These are phyloP conservation scores for Fusarium mangiferae DNA, from an alignment of 2,329 filamentous ascomycete species.

Conservation along the genomic window DNA sequence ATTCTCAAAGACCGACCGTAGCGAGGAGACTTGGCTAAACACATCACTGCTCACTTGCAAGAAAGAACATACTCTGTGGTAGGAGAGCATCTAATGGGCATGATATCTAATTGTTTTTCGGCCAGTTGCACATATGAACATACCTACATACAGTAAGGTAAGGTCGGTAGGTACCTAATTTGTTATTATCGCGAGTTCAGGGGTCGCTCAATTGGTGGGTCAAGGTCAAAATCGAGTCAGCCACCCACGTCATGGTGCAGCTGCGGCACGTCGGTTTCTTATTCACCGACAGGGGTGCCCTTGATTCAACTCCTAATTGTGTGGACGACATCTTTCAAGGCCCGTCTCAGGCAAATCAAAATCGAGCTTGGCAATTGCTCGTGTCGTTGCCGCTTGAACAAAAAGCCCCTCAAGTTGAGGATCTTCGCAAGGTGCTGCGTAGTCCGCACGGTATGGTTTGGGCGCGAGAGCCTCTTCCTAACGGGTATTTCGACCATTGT, in stretches of 20 bases:
- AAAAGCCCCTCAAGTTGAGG: constrained; percentile 2
- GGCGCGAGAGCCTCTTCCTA: background rate
- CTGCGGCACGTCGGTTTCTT: constrained; percentile 24
- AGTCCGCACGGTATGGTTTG: constrained; percentile 6
- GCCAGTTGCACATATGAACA: constrained; percentile 9
- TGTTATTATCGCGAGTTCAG: constrained; percentile 26
- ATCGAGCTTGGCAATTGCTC: constrained; percentile 24
- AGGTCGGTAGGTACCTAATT: no score
- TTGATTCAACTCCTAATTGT: background rate
- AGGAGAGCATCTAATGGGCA: constrained; percentile 18
- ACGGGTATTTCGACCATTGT: background rate
- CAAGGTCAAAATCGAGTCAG: constrained; percentile 18
- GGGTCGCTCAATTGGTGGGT: constrained; percentile 27
- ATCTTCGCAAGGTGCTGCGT: background rate
- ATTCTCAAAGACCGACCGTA: background rate
- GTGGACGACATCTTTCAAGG: background rate
- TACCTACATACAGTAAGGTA: background rate
- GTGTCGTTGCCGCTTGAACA: constrained; percentile 19
- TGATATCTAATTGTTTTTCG: constrained; percentile 12
- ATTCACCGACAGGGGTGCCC: constrained; percentile 26
- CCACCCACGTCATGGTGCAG: constrained; percentile 44
- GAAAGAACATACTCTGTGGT: background rate
- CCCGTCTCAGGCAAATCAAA: constrained; percentile 19
- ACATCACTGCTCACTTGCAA: background rate
- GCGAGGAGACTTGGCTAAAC: background rate